Percentiles rank a stretch among this genome's conserved stretches.
Evolutionary conservation across 495 filamentous ascomycete genomes (phyloP).

Genomic region (Podospora conica): DNA sequence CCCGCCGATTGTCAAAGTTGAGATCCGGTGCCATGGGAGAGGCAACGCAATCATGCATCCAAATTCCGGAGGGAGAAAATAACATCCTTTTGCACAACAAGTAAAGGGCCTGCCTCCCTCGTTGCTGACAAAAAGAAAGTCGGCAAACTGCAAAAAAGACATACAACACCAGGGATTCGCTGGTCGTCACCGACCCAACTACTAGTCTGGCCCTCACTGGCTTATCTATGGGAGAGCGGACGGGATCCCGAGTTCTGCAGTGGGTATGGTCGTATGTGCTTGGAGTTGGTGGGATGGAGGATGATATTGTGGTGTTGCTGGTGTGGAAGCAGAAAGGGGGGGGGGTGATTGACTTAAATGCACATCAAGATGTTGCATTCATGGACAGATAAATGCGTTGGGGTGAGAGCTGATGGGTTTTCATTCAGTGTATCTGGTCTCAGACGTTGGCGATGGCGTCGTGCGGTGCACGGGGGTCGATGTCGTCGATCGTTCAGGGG

Average conservation of each 20-base stretch:
- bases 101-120: no score
- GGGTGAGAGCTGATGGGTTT: neutral
- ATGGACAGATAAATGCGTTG: neutral
- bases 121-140: neutral
- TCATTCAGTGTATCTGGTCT: no score
- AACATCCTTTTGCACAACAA: no score
- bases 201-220: constrained; percentile 32
- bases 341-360: no score
- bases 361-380: neutral
- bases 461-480: no score
- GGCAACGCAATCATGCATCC: no score
- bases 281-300: neutral
- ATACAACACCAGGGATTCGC: constrained; percentile 24
- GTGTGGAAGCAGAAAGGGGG: no score
- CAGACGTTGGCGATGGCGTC: no score
- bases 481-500: neutral
- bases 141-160: neutral
- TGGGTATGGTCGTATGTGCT: constrained; percentile 42
- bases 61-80: no score
- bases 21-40: no score
- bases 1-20: no score
- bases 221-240: constrained; percentile 47
- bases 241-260: constrained; percentile 44
- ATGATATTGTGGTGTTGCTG: neutral
- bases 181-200: constrained; percentile 45